These are phyloP conservation scores for Jamesozyma lodderae DNA, from an alignment of 805 yeast species.

Conservation along the genomic window DNA sequence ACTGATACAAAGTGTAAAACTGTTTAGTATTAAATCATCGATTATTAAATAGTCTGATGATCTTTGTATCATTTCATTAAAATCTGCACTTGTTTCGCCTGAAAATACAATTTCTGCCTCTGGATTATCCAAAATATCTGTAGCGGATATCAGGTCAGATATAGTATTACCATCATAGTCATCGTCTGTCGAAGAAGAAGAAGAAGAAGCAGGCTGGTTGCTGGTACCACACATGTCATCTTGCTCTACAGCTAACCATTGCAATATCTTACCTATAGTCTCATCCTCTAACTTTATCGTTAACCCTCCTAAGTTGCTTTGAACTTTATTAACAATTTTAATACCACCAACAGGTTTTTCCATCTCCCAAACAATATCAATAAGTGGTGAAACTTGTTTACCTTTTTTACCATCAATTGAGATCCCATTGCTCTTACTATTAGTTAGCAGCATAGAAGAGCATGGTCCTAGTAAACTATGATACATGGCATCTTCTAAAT, in stretches of 20 bases:
- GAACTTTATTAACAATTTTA: conserved; percentile 60
- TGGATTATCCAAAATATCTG: conserved; percentile 2
- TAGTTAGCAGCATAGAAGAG: conserved; percentile 7
- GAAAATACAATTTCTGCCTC: conserved; percentile 10
- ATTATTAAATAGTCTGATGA: conserved; percentile 69
- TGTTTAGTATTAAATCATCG: conserved; percentile 43
- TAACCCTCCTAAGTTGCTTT: conserved; percentile 54
- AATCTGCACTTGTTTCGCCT: conserved; percentile 27
- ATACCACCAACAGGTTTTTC: conserved; percentile 86
- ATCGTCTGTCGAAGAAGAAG: not conserved
- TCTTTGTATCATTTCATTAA: conserved; percentile 61
- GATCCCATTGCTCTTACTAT: not conserved
- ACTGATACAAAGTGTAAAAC: conserved; percentile 55
- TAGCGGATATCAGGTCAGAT: conserved; percentile 8
- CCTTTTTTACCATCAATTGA: conserved; percentile 4
- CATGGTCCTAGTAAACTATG: conserved; percentile 64
- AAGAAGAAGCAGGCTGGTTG: not conserved
- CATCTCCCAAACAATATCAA: conserved; percentile 63
- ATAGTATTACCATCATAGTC: conserved; percentile 1
- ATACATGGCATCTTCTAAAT: conserved; percentile 50
- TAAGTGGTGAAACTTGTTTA: conserved; percentile 25
- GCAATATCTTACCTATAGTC: conserved; percentile 52
- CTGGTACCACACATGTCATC: no score
- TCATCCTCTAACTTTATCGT: conserved; percentile 64
- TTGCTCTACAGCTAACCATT: conserved; percentile 39